Evolutionary conservation across 2,329 filamentous ascomycete genomes (phyloP), one percentile per base, ranked within the genome.

Genomic region (Trichoderma koningiopsis): DNA sequence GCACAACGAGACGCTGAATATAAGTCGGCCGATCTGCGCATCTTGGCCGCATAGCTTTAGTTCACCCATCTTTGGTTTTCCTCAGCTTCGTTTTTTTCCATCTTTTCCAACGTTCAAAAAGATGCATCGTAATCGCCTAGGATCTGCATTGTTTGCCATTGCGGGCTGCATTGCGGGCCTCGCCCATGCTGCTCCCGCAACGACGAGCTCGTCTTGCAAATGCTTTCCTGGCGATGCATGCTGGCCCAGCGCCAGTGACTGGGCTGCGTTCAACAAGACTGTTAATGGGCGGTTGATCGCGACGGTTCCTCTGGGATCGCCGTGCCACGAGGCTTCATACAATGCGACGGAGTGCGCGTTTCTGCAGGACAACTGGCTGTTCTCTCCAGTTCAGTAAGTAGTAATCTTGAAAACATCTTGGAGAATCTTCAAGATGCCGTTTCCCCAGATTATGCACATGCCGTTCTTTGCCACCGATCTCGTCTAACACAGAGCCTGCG

Each of bases 141-240:
- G 55, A 22, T 37, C 64, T 59, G 55, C 55, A 13, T 29, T 67
- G 31, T 19, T 67, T 31, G 55, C 64, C 31, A 16, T 67, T 37
- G 64, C 55, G 16, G 33, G 40, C 29, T 57, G 55, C 40, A 47
- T 67, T 52, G 55, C 10, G 13, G 40, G 64, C n/a, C 16, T 67
- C 10, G 64, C 55, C 22, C 43, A 52, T 27, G 47, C 37, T 40
- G 64, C 55, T 22, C 64, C 64, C 13, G 27, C 63, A 49, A 37
- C 29, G 8, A 27, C 64, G 29, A 22, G 3, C 10, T 19, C 64
- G 29, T 59, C 55, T 24, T 76, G 6, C 43, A 65, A 63, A 52
- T 83, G 81, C 75, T 80, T 84, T 49, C 87, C 87, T 0, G 83
- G 82, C 19, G 85, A 89, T 68, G n/a, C 71, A 0, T 83, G 81